Percentiles rank a stretch among this genome's conserved stretches.
Evolutionary conservation across 345 rosid species (phyloP).

Genomic region (Physaria fendleri): DNA sequence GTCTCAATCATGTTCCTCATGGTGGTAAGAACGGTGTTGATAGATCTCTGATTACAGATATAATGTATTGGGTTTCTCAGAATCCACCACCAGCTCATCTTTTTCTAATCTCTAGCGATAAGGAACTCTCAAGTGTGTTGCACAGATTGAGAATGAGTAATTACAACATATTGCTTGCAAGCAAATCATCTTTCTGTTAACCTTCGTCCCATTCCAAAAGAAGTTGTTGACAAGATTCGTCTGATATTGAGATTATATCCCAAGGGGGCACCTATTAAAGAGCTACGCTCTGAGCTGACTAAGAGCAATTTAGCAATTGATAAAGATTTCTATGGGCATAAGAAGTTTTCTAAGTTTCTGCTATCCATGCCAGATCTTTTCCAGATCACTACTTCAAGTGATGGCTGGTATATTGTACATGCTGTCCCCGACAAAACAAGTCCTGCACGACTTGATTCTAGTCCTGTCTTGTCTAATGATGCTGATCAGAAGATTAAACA

Average conservation of each 20-base stretch:
- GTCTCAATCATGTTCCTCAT: constrained; percentile 60
- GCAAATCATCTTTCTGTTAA: constrained; percentile 26
- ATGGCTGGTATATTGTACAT: constrained; percentile 37
- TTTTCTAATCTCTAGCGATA: constrained; percentile 68
- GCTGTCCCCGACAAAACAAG: constrained; percentile 17
- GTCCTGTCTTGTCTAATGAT: constrained; percentile 7
- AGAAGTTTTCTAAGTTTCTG: constrained; percentile 55
- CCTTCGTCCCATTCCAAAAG: constrained; percentile 40
- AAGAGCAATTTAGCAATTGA: constrained; percentile 38
- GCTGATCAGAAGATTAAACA: constrained; percentile 8
- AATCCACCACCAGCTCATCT: constrained; percentile 98
- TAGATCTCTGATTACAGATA: constrained; percentile 63
- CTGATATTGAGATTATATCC: constrained; percentile 43
- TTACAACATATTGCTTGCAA: constrained; percentile 82
- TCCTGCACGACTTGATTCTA: constrained; percentile 17
- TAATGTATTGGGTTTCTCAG: constrained; percentile 81
- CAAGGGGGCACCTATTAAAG: constrained; percentile 45
- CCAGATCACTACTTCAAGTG: constrained; percentile 30
- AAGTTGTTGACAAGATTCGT: constrained; percentile 44
- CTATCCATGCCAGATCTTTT: constrained; percentile 58
- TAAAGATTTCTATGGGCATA: constrained; percentile 63
- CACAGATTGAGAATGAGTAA: constrained; percentile 88
- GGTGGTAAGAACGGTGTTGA: constrained; percentile 89
- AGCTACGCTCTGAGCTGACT: constrained; percentile 46
- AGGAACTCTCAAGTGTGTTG: constrained; percentile 58